Conservation (phyloP, 495 filamentous ascomycete genomes). For the Parachaetomium inaequale region DNA sequence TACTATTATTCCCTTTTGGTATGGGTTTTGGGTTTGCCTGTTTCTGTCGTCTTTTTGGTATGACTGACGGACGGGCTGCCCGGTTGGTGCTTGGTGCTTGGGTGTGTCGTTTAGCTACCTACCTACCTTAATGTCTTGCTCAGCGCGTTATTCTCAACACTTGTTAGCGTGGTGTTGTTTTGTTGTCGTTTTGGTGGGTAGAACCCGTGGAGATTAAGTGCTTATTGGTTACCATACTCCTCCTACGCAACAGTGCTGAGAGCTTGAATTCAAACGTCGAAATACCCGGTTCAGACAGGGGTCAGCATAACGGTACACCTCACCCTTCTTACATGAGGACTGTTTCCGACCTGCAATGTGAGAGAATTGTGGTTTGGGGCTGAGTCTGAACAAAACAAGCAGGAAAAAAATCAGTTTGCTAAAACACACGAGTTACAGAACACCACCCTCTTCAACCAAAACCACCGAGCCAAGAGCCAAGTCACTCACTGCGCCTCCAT, state of each 20-base stretch:
- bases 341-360: neutral
- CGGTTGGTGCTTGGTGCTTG: neutral
- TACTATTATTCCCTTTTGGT: slow-evolving; percentile 8
- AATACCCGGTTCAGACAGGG: neutral
- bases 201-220: no score
- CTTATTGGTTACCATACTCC: no score
- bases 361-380: neutral
- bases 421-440: slow-evolving; percentile 4
- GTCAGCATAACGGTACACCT: neutral
- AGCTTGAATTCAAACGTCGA: neutral
- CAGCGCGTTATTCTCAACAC: neutral
- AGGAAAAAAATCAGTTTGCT: neutral
- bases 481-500: neutral
- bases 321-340: neutral
- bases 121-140: slow-evolving; percentile 7
- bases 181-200: no score
- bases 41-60: neutral
- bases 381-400: neutral
- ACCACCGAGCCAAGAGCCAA: neutral
- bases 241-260: no score
- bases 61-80: neutral
- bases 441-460: neutral
- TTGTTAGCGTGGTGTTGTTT: neutral
- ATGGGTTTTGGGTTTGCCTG: neutral
- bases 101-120: neutral